Base-by-base conservation (phyloP, 2,329 filamentous ascomycete species). In the Elsinoe batatas region DNA sequence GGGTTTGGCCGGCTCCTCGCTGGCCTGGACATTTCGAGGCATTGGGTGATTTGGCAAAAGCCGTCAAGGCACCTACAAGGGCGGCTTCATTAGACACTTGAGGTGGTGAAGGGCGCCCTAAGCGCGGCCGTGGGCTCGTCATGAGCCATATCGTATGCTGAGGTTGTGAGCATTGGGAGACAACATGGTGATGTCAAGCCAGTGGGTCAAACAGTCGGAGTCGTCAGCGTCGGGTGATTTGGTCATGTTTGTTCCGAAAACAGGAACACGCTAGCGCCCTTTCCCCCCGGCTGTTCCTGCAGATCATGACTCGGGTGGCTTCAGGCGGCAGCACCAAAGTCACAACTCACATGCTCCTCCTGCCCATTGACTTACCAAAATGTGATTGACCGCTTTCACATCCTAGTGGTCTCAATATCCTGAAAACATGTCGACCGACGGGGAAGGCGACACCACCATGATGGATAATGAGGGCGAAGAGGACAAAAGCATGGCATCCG, bases 381-480 rank as follows among this genome's bases (percentile, higher is more conserved):
- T 42, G 38, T 42, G 15, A 42, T 18, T 18, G 10, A 22, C 15
- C 38, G 6, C 7, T 42, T 18, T 42, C 15, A 11, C 13, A 17
- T 18, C 15, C 15, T 42, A 10, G 13, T 3, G 15, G 15, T 18
- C 38, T 7, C 6, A 13, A 17, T 11, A 3, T 4, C 3, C n/a
- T 10, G 38, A 2, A 53, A 26, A n/a, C 5, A 53, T 42, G 35
- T 53, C 50, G 15, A 33, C 63, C 54, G 58, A 61, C 26, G 61
- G 62, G 3, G 51, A 44, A 47, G 58, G 58, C 33, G 62, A 67
- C 53, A 57, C 61, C 5, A 64, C 64, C 42, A 73, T 75, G 69
- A 67, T 64, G 44, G 72, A 75, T 59, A 65, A 63, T 1, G 72
- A 73, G 35, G 68, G 69, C 26, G 77, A 79, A 59, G 78, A 79